phyloP scores from a whole-genome alignment of 2,329 filamentous ascomycete species.

The Calonectria crousiana region DNA sequence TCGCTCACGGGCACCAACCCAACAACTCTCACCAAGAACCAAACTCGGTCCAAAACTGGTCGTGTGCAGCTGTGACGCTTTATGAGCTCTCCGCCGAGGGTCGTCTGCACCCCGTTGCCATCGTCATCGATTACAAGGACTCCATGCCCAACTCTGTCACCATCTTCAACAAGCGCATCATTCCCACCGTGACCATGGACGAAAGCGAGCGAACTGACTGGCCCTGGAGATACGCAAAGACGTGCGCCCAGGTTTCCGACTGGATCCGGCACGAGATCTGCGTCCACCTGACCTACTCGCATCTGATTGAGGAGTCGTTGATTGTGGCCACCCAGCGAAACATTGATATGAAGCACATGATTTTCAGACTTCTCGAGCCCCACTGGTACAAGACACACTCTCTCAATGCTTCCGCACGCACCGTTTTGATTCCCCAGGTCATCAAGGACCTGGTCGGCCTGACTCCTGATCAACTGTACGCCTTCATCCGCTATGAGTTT shows the following conservation, averaged over 20 bases:
- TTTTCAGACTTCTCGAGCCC: conserved; percentile 58
- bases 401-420: conserved; percentile 60
- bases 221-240: conserved; percentile 66
- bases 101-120: conserved; percentile 61
- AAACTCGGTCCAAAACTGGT: conserved; percentile 47
- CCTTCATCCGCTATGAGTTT: conserved; percentile 55
- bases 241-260: conserved; percentile 60
- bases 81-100: conserved; percentile 58
- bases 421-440: conserved; percentile 58
- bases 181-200: conserved; percentile 43
- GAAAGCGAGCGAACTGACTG: conserved; percentile 50
- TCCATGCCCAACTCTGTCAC: conserved; percentile 58
- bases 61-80: conserved; percentile 55
- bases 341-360: conserved; percentile 55
- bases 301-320: conserved; percentile 61
- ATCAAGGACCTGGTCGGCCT: conserved; percentile 59
- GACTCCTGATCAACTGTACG: conserved; percentile 49
- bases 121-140: conserved; percentile 60
- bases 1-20: conserved; percentile 59
- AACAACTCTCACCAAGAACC: conserved; percentile 56
- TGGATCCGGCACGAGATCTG: conserved; percentile 63
- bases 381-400: conserved; percentile 65
- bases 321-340: conserved; percentile 60
- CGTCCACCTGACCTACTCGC: conserved; percentile 59
- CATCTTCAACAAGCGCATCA: conserved; percentile 60